phyloP scores from a whole-genome alignment of 176 grass and related monocot species.

The Thinopyrum elongatum region DNA sequence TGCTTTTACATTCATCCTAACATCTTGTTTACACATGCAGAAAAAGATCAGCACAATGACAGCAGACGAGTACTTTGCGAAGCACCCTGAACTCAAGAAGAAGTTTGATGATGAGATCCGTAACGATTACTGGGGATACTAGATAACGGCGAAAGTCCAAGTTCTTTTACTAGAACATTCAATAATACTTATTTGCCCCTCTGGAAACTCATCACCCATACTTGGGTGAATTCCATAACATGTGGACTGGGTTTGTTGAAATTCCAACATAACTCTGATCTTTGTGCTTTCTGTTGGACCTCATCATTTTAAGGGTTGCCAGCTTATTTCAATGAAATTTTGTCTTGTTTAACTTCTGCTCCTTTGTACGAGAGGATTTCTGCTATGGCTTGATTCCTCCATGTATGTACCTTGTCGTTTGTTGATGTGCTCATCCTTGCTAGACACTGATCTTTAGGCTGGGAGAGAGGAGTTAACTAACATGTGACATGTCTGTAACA shows the following conservation, averaged over 20 bases:
- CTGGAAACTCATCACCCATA: neutral
- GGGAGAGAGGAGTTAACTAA: neutral
- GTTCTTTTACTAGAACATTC: neutral
- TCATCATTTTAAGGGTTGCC: neutral
- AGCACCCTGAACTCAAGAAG: conserved; percentile 86
- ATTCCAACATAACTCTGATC: conserved; percentile 13
- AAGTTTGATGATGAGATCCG: conserved; percentile 89
- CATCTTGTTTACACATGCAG: conserved; percentile 30
- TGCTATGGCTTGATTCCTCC: neutral
- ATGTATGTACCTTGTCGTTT: neutral
- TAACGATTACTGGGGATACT: conserved; percentile 86
- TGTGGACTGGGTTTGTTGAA: neutral
- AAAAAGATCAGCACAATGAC: conserved; percentile 96
- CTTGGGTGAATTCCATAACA: neutral
- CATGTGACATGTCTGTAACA: neutral
- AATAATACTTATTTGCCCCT: conserved; percentile 30
- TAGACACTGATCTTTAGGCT: neutral
- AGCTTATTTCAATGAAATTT: conserved; percentile 1
- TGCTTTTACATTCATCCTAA: neutral
- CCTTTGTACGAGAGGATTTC: neutral
- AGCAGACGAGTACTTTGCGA: conserved; percentile 84
- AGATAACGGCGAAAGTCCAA: conserved; percentile 11
- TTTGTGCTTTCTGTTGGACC: neutral
- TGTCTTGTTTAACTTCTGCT: neutral
- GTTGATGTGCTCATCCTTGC: neutral